Evolutionary conservation across 1,284 basidiomycete species (phyloP).

Genomic region (Stereum hirsutum): DNA sequence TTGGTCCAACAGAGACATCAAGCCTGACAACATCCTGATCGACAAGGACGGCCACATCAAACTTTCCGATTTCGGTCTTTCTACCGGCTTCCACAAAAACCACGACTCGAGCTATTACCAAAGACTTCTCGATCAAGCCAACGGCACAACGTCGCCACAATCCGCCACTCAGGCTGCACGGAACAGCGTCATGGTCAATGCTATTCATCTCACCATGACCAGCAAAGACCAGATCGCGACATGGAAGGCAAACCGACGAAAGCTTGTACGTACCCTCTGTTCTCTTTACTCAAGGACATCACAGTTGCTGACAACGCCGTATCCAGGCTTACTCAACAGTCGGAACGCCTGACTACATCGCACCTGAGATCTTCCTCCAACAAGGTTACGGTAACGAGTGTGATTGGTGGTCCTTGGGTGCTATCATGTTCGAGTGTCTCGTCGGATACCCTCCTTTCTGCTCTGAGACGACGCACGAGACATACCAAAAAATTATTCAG

Average conservation of each 20-base stretch:
- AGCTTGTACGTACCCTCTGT: conserved; percentile 54
- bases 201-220: conserved; percentile 92
- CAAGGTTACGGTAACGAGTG: conserved; percentile 98
- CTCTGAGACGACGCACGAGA: conserved; percentile 95
- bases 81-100: conserved; percentile 96
- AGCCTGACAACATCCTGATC: conserved; percentile 98
- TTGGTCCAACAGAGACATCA: conserved; percentile 77
- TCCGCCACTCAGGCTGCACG: conserved; percentile 45
- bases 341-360: conserved; percentile 98
- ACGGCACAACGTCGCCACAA: conserved; percentile 30
- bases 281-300: neutral
- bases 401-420: conserved; percentile 97
- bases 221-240: conserved; percentile 92
- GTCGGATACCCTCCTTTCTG: conserved; percentile 98
- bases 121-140: conserved; percentile 59
- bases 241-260: conserved; percentile 98
- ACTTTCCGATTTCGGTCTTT: conserved; percentile 95
- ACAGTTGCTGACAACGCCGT: neutral
- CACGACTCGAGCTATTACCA: conserved; percentile 96
- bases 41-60: conserved; percentile 97
- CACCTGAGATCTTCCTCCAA: conserved; percentile 96
- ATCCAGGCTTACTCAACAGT: conserved; percentile 92
- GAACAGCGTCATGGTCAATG: conserved; percentile 93
- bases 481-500: conserved; percentile 97
- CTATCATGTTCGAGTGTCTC: conserved; percentile 98